Conservation (phyloP, 2,329 filamentous ascomycete genomes). For the Amauroascus verrucosus region DNA sequence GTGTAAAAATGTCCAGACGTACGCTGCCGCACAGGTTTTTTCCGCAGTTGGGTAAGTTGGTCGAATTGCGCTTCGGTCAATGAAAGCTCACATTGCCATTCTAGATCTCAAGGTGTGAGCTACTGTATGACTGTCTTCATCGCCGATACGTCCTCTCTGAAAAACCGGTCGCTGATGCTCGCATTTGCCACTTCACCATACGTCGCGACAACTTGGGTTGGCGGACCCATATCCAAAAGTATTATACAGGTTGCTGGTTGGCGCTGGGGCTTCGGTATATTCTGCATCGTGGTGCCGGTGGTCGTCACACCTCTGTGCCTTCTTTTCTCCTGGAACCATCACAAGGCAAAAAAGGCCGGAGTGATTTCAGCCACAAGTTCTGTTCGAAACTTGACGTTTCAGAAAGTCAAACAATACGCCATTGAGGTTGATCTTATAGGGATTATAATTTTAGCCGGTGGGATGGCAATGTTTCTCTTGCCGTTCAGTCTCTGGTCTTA, state of each 20-base stretch:
- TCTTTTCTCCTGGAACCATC: constrained; percentile 45
- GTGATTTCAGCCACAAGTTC: constrained; percentile 11
- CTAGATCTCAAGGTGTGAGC: constrained; percentile 38
- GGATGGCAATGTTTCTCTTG: constrained; percentile 24
- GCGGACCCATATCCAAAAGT: constrained; percentile 42
- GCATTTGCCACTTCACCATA: constrained; percentile 46
- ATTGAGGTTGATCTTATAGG: constrained; percentile 23
- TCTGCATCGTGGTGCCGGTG: constrained; percentile 50
- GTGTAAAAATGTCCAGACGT: constrained; percentile 48
- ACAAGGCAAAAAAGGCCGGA: constrained; percentile 42
- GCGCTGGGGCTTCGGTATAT: constrained; percentile 55
- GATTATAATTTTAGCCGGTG: constrained; percentile 23
- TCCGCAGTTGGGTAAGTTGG: constrained; percentile 44
- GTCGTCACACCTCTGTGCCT: constrained; percentile 46
- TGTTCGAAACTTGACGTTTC: constrained; percentile 15
- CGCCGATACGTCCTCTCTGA: constrained; percentile 51
- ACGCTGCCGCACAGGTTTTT: constrained; percentile 51
- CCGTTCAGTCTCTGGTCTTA: constrained; percentile 23
- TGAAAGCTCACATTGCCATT: background rate
- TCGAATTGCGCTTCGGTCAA: background rate
- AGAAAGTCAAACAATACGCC: constrained; percentile 19
- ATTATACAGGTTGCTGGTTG: constrained; percentile 41
- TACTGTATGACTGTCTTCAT: constrained; percentile 50
- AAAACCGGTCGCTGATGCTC: constrained; percentile 49
- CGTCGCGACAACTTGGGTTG: constrained; percentile 35